Base-by-base conservation (phyloP, 371 early-diverging fungal genomes). In the Dichotomocladium elegans region DNA sequence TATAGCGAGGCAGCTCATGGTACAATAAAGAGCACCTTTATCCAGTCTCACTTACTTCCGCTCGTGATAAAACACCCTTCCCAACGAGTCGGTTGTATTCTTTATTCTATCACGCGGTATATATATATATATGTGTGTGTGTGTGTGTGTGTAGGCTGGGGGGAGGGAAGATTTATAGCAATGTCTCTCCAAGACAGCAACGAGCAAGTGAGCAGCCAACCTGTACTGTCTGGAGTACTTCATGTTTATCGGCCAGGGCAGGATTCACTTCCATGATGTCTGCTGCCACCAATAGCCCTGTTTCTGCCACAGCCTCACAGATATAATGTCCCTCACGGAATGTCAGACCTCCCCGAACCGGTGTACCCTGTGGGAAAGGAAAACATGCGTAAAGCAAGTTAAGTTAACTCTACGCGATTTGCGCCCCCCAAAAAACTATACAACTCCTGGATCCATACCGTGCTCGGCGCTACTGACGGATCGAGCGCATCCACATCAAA, bases 201-300 rank as follows among this genome's bases (percentile, higher is more conserved):
- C 94, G 82, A 44, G 89, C 77, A 51, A 93, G 74, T 15, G 92
- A 92, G 70, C 91, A 91, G 34, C 92, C 94, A 17, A 95, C 82
- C 52, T 87, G 85, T 26, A 95, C 83, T 2, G 98, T 96, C 70
- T 91, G 89, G 61, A 81, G 77, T 40, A 87, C 79, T 19, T 80
- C 77, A 17, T 72, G 66, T 24, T 85, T 78, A 59, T 91, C 90
- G 52, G 82, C 87, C 29, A 96, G 79, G 14, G 85, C 65, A 26
- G 98, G 98, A 72, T 96, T 96, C 26, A 97, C 96, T 70, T 78
- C 95, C 77, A 96, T 91, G 53, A 97, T 81, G 68, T 98, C 98
- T 61, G 95, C 81, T 15, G 95, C 87, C 3, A 95, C 96, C 44
- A 98, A 68, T 35, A 84, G 72, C 7, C 96, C 96, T 15, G 95